Percentiles rank a stretch among this genome's conserved stretches.
Evolutionary conservation across 2,329 filamentous ascomycete species (phyloP).

Genomic region (Neopestalotiopsis sp.): DNA sequence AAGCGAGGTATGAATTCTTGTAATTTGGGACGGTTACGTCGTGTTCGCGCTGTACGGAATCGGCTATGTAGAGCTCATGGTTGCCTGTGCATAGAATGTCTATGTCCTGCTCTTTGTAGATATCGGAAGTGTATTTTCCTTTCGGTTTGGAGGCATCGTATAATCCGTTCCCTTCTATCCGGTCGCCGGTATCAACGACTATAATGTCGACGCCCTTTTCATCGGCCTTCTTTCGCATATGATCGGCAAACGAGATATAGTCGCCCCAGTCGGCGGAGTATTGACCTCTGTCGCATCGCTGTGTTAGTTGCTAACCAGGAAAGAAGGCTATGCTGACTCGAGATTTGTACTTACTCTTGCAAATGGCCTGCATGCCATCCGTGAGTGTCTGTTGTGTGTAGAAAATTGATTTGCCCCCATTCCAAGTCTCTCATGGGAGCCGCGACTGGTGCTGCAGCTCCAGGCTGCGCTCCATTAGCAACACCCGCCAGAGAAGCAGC

Average conservation of each 20-base stretch:
- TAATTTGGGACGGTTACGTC: slow-evolving; percentile 83
- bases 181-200: slow-evolving; percentile 94
- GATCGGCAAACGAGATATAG: slow-evolving; percentile 89
- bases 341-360: slow-evolving; percentile 68
- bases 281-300: slow-evolving; percentile 64
- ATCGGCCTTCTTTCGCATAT: slow-evolving; percentile 81
- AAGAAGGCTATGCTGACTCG: not conserved
- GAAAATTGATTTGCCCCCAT: slow-evolving; percentile 95
- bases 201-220: slow-evolving; percentile 80
- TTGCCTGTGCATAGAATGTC: slow-evolving; percentile 90
- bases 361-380: slow-evolving; percentile 95
- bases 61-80: slow-evolving; percentile 88
- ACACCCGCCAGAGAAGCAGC: slow-evolving; percentile 43
- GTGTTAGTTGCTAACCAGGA: not conserved
- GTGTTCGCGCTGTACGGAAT: slow-evolving; percentile 80
- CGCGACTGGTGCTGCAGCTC: slow-evolving; percentile 75
- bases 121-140: slow-evolving; percentile 86
- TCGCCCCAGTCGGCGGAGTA: slow-evolving; percentile 98
- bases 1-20: slow-evolving; percentile 80
- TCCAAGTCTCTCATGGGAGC: slow-evolving; percentile 83
- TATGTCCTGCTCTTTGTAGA: slow-evolving; percentile 80
- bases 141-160: slow-evolving; percentile 91
- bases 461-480: slow-evolving; percentile 70
- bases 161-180: slow-evolving; percentile 91
- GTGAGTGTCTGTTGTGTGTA: slow-evolving; percentile 97